phyloP scores from a whole-genome alignment of 805 yeast species.

The Vanderwaltozyma verrucispora region DNA sequence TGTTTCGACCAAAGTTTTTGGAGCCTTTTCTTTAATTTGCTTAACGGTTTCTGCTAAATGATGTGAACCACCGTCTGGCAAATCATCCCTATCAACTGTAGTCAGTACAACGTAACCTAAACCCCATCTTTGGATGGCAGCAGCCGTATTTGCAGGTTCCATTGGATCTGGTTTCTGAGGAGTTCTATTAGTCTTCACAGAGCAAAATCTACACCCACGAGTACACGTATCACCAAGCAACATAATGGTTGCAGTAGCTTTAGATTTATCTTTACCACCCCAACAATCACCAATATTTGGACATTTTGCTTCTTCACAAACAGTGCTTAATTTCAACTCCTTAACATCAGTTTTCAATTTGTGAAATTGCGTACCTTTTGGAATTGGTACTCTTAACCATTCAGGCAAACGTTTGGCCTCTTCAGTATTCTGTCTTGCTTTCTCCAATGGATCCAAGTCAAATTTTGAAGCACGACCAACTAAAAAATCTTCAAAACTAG shows the following conservation, averaged over 20 bases:
- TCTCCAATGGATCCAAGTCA: conserved; percentile 64
- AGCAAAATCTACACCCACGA: conserved; percentile 97
- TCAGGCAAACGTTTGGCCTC: conserved; percentile 68
- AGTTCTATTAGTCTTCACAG: conserved; percentile 82
- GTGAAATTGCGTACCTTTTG: conserved; percentile 82
- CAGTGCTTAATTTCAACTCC: conserved; percentile 85
- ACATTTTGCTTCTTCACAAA: conserved; percentile 97
- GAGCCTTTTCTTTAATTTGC: conserved; percentile 77
- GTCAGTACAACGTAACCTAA: conserved; percentile 95
- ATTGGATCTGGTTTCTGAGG: conserved; percentile 89
- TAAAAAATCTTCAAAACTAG: conserved; percentile 86
- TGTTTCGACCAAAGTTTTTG: conserved; percentile 86
- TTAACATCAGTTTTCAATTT: conserved; percentile 76
- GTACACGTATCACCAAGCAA: conserved; percentile 97
- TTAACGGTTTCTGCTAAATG: conserved; percentile 84
- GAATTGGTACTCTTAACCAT: conserved; percentile 94
- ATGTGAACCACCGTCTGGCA: conserved; percentile 83
- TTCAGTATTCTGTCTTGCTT: conserved; percentile 48
- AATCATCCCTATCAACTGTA: conserved; percentile 95
- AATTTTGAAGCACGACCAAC: conserved; percentile 64
- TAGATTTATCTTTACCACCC: conserved; percentile 77
- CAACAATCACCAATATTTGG: conserved; percentile 99
- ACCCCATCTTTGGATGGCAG: conserved; percentile 96
- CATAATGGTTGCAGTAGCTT: conserved; percentile 95
- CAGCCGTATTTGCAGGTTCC: conserved; percentile 98